Conservation (phyloP, 2,329 filamentous ascomycete species). For the Fusarium musae region DNA sequence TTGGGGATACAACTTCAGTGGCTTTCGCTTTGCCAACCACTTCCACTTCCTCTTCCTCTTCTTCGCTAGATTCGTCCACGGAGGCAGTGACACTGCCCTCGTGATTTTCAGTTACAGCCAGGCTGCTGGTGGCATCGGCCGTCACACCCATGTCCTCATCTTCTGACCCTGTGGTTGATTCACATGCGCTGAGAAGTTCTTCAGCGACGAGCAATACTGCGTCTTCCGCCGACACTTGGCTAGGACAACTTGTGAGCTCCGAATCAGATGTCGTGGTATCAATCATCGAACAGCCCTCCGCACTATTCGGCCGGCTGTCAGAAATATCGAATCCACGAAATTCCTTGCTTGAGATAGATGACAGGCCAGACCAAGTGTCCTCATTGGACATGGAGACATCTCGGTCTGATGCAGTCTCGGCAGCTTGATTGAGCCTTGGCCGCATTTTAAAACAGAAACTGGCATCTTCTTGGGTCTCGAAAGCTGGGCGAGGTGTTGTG, state of each 20-base stretch:
- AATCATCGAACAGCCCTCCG: neutral
- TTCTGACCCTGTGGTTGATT: neutral
- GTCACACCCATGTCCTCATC: constrained; percentile 6
- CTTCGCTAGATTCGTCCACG: neutral
- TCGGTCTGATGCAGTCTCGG: neutral
- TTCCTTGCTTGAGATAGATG: constrained; percentile 29
- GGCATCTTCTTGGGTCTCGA: constrained; percentile 48
- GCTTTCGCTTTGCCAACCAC: neutral
- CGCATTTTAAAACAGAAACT: constrained; percentile 49
- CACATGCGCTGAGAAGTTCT: neutral
- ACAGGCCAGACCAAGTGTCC: constrained; percentile 38
- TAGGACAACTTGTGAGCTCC: neutral
- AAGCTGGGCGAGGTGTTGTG: neutral
- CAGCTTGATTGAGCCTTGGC: neutral
- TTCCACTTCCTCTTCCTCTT: neutral
- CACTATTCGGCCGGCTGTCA: neutral
- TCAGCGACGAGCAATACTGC: neutral
- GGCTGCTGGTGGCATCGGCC: neutral
- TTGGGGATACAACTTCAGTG: neutral
- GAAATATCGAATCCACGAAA: constrained; percentile 11
- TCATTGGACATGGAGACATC: neutral
- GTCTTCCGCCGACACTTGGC: neutral
- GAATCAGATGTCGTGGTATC: constrained; percentile 1
- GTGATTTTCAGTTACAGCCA: neutral
- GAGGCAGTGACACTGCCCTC: neutral